A percentile compares a stretch with the other conserved stretches of the same genome.
These are phyloP conservation scores for Ustilago crameri DNA, from an alignment of 1,284 basidiomycete genomes.

Conservation along the genomic window DNA sequence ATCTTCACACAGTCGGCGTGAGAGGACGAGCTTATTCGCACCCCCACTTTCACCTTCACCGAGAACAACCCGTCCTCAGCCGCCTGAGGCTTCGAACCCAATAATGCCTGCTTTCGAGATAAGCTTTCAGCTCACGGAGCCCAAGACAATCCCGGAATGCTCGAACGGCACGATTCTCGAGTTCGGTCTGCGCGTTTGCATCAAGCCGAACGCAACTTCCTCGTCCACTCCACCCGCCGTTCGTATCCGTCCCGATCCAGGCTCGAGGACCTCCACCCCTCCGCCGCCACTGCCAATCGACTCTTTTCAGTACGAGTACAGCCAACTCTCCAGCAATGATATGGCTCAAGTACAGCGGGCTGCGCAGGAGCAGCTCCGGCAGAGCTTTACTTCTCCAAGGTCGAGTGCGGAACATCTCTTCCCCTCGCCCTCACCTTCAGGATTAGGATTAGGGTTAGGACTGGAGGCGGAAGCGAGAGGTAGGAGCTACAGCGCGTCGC, in stretches of 20 bases:
- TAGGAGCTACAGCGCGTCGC: background rate
- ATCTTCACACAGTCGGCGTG: too few species aligned
- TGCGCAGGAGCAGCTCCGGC: slow-evolving; percentile 23
- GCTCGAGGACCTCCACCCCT: background rate
- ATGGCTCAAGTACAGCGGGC: slow-evolving; percentile 30
- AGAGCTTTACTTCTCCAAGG: slow-evolving; percentile 4
- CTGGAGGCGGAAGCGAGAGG: too few species aligned
- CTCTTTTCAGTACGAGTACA: slow-evolving; percentile 30
- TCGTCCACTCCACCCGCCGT: background rate
- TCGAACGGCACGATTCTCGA: slow-evolving; percentile 20
- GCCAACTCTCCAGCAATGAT: slow-evolving; percentile 6
- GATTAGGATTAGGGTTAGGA: too few species aligned
- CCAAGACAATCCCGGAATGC: slow-evolving; percentile 9
- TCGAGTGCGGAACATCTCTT: background rate
- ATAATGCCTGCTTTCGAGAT: slow-evolving; percentile 27
- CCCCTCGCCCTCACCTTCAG: background rate
- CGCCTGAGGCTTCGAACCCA: too few species aligned
- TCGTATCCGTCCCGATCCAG: background rate
- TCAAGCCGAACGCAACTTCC: slow-evolving; percentile 10
- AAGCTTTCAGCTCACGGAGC: slow-evolving; percentile 30
- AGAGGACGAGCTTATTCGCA: too few species aligned
- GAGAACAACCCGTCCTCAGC: too few species aligned
- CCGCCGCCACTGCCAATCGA: background rate
- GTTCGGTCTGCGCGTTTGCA: slow-evolving; percentile 22
- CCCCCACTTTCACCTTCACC: too few species aligned